Evolutionary conservation across 495 filamentous ascomycete genomes (phyloP), one percentile per base, ranked within the genome.

Genomic region (Schizothecium vesticola): DNA sequence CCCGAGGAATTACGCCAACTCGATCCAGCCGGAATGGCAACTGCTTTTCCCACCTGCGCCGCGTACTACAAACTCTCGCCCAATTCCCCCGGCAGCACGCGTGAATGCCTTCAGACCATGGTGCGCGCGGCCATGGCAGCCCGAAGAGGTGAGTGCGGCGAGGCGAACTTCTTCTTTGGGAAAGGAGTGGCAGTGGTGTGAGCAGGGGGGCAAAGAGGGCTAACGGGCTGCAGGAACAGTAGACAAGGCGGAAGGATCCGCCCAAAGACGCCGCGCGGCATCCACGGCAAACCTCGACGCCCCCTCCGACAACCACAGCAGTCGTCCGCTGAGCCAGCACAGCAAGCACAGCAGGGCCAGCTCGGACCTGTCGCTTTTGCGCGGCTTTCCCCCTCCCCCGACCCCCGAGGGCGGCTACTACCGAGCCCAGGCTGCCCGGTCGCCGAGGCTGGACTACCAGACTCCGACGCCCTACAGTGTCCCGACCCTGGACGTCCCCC

Each of bases 41-140:
- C 66, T 80, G 86, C 63, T 83, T 84, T 84, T 64, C 77, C 89
- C 43, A 84, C 84, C 13, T 86, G 85, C 64, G 83, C 93, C 68
- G 88, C 89, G 66, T 86, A 90, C 65, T 89, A 90, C 70, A 89
- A 91, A 71, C 91, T 90, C 12, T 91, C 92, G 28, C 80, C 85
- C 56, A 85, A 87, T 63, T 85, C 84, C 21, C 88, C 91, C 10
- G 90, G 92, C 71, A 91, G 84, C 61, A 88, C 92, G 66, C 90
- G 90, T 74, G 87, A 89, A 77, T 93, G 91, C 72, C 84, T 98
- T 28, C 90, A 89, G 13, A 80, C 91, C 26, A 91, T 96, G 61
- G 77, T 97, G 61, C 84, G 87, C 62, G 86, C 86, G 5, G 86
- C 94, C 29, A 86, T 94, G 72, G 77, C 84, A 12, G 80, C 78